Base-by-base conservation (phyloP, 768 basidiomycete genomes). In the Cubamyces lactineus region DNA sequence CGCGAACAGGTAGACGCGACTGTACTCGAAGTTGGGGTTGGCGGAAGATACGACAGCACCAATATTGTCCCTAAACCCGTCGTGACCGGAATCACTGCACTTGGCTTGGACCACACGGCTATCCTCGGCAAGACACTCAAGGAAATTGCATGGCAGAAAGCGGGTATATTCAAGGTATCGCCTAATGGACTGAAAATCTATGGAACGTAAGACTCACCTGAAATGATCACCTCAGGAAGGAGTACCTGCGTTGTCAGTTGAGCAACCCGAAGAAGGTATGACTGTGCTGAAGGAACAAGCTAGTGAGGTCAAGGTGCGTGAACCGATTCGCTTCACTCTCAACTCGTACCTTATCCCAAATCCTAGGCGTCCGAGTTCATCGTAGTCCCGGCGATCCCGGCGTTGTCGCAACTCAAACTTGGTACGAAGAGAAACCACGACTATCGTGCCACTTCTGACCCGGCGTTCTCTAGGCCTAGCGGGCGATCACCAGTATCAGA, bases 91-190 rank as follows among this genome's bases (percentile, higher is more conserved):
- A 80, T 98, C 23, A 92, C 96, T 9, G 83, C 93, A 3, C 80
- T 99, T 13, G 97, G 97, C 0, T 84, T 98, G 65, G 97, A 99
- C 70, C 97, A 99, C 76, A 86, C 91, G 45, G 77, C 81, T 57
- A 86, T 97, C 24, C 80, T 99, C 1, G 97, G 97, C 0, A 89
- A 89, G 69, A 97, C 96, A 0, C 75, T 98, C 4, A 75, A 79
- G 38, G 92, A 97, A 70, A 98, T 99, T 65, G 92, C 96, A 1
- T 86, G 85, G 83, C 96, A 98, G 70, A 99, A 99, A 74, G 93
- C 89, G 28, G 97, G 97, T 1, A 98, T 99, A 54, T 98, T 89
- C 77, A 99, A 99, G 83, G 91, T 86, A 53, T 28, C 1, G 28
- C 45, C 58, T 19, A 53, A 42, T 12, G 34, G 46, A 24, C 45